These are phyloP conservation scores for Centrapalus pauciflorus DNA, from an alignment of 129 eudicot genomes.

Conservation along the genomic window DNA sequence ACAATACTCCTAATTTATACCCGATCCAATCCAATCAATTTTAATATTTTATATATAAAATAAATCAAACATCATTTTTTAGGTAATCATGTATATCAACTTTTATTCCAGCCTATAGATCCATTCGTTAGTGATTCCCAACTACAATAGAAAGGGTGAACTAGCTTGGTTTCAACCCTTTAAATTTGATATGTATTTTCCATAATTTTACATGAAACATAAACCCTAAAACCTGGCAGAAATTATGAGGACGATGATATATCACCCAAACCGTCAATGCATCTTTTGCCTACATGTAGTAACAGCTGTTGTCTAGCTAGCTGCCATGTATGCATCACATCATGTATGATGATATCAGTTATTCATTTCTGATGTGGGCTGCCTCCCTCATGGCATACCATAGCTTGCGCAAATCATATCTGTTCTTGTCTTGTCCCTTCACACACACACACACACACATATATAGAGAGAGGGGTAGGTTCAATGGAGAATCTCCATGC, in stretches of 20 bases:
- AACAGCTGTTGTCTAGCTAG: not conserved
- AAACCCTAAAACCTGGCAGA: constrained; percentile 22
- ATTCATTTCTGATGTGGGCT: constrained; percentile 10
- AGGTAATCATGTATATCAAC: too few relatives aligned
- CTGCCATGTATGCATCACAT: not conserved
- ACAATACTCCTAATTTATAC: too few relatives aligned
- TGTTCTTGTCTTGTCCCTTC: constrained; percentile 7
- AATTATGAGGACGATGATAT: constrained; percentile 20
- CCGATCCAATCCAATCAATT: too few relatives aligned
- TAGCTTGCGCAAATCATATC: constrained; percentile 14
- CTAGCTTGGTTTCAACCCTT: not conserved
- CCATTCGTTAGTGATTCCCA: too few relatives aligned
- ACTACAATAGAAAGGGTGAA: too few relatives aligned
- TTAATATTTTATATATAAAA: too few relatives aligned
- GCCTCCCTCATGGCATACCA: constrained; percentile 16
- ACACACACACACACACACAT: too few relatives aligned
- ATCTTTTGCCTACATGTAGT: not conserved
- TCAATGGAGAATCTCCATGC: too few relatives aligned
- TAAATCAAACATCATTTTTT: too few relatives aligned
- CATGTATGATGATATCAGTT: constrained; percentile 3
- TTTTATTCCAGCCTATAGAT: too few relatives aligned
- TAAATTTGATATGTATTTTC: not conserved
- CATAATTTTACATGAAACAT: not conserved
- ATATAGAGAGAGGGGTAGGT: too few relatives aligned
- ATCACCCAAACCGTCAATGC: constrained; percentile 14